A percentile compares a stretch with the other conserved stretches of the same genome.
Conservation (phyloP, 148 eudicot genomes). For the Oxyria digyna region DNA sequence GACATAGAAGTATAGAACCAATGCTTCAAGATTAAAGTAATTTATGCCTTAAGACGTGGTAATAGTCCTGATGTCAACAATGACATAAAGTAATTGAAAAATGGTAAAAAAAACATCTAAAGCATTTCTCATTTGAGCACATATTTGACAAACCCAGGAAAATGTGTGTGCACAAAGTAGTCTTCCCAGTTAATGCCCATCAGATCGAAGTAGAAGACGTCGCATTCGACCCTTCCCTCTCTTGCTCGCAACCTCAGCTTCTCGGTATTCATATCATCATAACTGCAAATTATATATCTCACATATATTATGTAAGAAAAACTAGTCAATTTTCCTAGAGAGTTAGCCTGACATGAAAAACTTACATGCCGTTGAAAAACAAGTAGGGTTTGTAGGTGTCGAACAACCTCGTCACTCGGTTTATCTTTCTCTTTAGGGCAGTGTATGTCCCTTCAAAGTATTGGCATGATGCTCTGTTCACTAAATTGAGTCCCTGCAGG, state of each 20-base stretch:
- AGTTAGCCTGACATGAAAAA: background rate
- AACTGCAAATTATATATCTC: slow-evolving; percentile 15
- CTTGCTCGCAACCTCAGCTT: slow-evolving; percentile 12
- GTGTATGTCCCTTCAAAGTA: slow-evolving; percentile 21
- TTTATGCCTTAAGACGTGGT: background rate
- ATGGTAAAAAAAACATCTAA: too few species aligned
- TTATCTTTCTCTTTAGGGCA: slow-evolving; percentile 39
- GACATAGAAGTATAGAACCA: too few species aligned
- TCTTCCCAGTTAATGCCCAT: slow-evolving; percentile 23
- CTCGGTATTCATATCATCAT: slow-evolving; percentile 20
- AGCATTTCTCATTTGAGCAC: slow-evolving; percentile 3
- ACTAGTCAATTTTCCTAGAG: background rate
- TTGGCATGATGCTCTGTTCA: slow-evolving; percentile 37
- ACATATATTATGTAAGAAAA: background rate
- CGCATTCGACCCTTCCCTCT: slow-evolving; percentile 9
- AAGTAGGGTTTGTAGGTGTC: slow-evolving; percentile 55
- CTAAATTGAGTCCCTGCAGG: slow-evolving; percentile 32
- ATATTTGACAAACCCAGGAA: slow-evolving; percentile 25
- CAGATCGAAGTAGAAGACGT: slow-evolving; percentile 19
- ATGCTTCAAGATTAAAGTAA: too few species aligned
- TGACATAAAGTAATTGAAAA: too few species aligned
- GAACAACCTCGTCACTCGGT: slow-evolving; percentile 27
- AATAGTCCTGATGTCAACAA: too few species aligned
- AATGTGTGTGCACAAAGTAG: slow-evolving; percentile 21
- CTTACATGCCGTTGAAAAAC: slow-evolving; percentile 48